These are phyloP conservation scores for Chrysosphaeria jannelii DNA, from an alignment of 2,329 filamentous ascomycete genomes.

Conservation along the genomic window DNA sequence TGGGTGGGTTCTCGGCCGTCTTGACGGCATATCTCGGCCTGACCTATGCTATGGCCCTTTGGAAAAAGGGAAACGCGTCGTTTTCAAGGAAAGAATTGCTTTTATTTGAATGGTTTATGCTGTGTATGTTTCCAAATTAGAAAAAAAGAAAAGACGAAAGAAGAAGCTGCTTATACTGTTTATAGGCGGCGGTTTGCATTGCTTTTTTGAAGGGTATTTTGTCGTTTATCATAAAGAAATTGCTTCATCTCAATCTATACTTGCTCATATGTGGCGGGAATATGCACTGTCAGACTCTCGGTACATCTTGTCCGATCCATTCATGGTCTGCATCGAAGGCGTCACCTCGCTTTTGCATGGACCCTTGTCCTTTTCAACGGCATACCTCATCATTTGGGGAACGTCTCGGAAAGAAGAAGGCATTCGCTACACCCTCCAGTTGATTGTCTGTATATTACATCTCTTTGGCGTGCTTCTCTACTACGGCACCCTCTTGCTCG, in stretches of 20 bases:
- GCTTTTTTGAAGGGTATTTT: constrained; percentile 69
- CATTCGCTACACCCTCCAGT: constrained; percentile 19
- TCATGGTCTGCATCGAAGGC: constrained; percentile 66
- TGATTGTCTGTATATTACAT: constrained; percentile 20
- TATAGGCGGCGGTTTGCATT: constrained; percentile 36
- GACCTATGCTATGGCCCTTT: constrained; percentile 7
- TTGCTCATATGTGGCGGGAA: constrained; percentile 80
- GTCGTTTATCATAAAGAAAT: constrained; percentile 35
- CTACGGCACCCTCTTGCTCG: constrained; percentile 21
- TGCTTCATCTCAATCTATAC: constrained; percentile 35
- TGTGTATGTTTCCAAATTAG: constrained; percentile 14
- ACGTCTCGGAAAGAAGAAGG: too few relatives aligned
- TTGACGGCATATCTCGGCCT: constrained; percentile 10
- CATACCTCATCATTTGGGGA: constrained; percentile 13
- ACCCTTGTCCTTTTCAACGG: constrained; percentile 21
- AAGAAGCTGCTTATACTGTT: too few relatives aligned
- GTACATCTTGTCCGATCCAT: constrained; percentile 53
- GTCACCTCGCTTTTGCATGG: constrained; percentile 41
- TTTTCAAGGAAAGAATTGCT: constrained; percentile 11
- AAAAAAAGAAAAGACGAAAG: neutral
- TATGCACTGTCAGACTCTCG: constrained; percentile 67
- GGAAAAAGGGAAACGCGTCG: constrained; percentile 1
- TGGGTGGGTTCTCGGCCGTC: constrained; percentile 12
- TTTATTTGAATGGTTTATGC: constrained; percentile 20
- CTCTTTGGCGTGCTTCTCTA: constrained; percentile 32